phyloP scores from a whole-genome alignment of 1,139 yeast species.

The Debaryomycetaceae sp. region DNA sequence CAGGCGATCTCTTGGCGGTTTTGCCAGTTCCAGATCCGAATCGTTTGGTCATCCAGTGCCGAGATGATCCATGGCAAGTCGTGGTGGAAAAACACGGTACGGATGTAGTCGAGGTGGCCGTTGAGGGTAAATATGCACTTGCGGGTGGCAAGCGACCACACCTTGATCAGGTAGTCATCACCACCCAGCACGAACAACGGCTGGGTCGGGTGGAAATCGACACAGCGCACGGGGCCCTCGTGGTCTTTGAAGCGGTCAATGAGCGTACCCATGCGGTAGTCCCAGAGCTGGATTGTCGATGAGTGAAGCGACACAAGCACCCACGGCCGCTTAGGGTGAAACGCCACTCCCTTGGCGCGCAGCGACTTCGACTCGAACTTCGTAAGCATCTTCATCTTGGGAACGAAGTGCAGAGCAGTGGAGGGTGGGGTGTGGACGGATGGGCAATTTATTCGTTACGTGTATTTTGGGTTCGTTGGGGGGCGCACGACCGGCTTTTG shows the following conservation, averaged over 20 bases:
- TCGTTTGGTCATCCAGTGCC: conserved; percentile 96
- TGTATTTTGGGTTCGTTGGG: conserved; percentile 9
- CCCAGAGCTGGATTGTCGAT: conserved; percentile 97
- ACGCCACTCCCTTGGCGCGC: conserved; percentile 97
- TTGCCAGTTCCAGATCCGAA: conserved; percentile 99
- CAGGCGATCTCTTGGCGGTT: conserved; percentile 97
- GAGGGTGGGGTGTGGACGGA: too few species aligned
- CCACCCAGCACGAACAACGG: conserved; percentile 97
- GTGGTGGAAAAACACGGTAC: conserved; percentile 92
- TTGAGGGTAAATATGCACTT: conserved; percentile 86
- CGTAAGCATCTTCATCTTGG: conserved; percentile 90
- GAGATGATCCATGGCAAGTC: conserved; percentile 97
- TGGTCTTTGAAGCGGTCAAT: conserved; percentile 97
- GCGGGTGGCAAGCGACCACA: conserved; percentile 91
- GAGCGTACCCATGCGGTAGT: conserved; percentile 97
- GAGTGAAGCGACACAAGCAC: conserved; percentile 90
- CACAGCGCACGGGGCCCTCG: conserved; percentile 95
- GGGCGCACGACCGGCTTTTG: conserved; percentile 5
- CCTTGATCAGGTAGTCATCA: conserved; percentile 92
- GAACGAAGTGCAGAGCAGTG: too few species aligned
- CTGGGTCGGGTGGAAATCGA: conserved; percentile 96
- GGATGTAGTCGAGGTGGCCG: conserved; percentile 93
- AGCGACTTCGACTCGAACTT: conserved; percentile 98
- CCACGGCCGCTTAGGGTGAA: conserved; percentile 98
- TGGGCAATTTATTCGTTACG: conserved; percentile 6